Evolutionary conservation across 2,329 filamentous ascomycete genomes (phyloP).

Genomic region (Cercospora sp.): DNA sequence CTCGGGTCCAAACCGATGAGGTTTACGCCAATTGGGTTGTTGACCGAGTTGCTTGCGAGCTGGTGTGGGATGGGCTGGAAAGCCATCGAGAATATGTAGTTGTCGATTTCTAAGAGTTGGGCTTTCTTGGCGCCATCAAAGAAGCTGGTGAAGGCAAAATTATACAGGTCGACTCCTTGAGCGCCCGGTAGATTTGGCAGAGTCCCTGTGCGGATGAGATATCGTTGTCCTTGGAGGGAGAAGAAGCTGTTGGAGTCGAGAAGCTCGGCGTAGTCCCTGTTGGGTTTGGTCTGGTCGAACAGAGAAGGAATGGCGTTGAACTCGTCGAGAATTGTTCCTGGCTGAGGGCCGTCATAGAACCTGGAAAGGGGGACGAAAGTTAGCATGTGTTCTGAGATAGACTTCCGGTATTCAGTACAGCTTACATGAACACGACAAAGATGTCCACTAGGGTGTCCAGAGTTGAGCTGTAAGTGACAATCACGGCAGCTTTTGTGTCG

Average conservation of each 20-base stretch:
- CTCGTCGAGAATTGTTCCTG: conserved; percentile 54
- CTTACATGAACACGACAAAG: conserved; percentile 58
- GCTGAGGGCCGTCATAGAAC: conserved; percentile 54
- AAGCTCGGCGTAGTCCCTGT: conserved; percentile 23
- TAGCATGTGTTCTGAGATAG: not conserved
- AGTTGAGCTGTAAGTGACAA: conserved; percentile 56
- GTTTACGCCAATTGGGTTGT: conserved; percentile 26
- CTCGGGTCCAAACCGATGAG: conserved; percentile 25
- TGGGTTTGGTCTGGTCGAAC: conserved; percentile 22
- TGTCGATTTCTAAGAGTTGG: conserved; percentile 19
- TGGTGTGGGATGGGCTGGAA: conserved; percentile 29
- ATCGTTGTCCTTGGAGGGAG: conserved; percentile 37
- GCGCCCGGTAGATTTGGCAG: conserved; percentile 37
- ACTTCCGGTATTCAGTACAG: not conserved
- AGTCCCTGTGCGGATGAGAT: conserved; percentile 45
- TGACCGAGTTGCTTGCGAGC: conserved; percentile 22
- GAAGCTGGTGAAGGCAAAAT: conserved; percentile 25
- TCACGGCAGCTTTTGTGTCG: conserved; percentile 62
- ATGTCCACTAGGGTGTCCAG: conserved; percentile 50
- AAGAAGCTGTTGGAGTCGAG: conserved; percentile 25
- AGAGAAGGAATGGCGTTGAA: conserved; percentile 47
- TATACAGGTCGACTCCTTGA: conserved; percentile 25
- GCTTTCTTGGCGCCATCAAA: conserved; percentile 16
- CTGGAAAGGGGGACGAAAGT: not conserved
- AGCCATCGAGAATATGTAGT: conserved; percentile 23